Base-by-base conservation (phyloP, 129 eudicot species). In the Saussurea involucrata region DNA sequence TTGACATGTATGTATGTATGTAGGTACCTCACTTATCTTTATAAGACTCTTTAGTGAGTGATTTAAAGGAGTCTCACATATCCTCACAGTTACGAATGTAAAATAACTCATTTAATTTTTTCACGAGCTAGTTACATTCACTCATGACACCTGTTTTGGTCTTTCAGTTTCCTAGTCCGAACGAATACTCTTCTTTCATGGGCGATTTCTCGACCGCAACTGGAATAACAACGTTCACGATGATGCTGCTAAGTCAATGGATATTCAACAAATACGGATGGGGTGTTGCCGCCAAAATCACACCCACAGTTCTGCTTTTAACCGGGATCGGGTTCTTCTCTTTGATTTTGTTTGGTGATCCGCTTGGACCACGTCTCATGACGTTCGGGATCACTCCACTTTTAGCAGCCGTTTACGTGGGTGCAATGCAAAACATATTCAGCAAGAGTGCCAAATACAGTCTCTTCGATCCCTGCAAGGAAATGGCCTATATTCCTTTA, bases 181-280 rank as follows among this genome's bases (percentile, higher is more conserved):
- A 95, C 55, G 99, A 92, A 69, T 95, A 92, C 80, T 95, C 99
- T 72, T 85, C 99, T 42, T 95, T 95, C 85, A 95, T 95, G 99
- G 99, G 99, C 24, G 99, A 95, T 87, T 95, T 95, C 90, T 95
- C 99, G 20, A 89, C 99, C n/a, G 97, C 99, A 66, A 95, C 99
- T 1, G 97, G 99, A 32, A 87, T 95, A 79, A 89, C 95, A 49
- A 95, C 99, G 46, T 95, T 95, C 82, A 83, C 91, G n/a, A 95
- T 95, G 97, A 95, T 95, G 99, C 85, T 95, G 28, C 66, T 92
- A 49, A 92, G 99, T 79, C 97, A 88, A 72, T 92, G 97, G 95
- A 87, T 95, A 21, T 95, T 95, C 66, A 82, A 92, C 90, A 92
- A 88, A 80, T 90, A 92, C 42, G 99, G 99, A 44, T 95, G 99